These are phyloP conservation scores for Ophiocordyceps australis DNA, from an alignment of 2,329 filamentous ascomycete genomes.

Conservation along the genomic window DNA sequence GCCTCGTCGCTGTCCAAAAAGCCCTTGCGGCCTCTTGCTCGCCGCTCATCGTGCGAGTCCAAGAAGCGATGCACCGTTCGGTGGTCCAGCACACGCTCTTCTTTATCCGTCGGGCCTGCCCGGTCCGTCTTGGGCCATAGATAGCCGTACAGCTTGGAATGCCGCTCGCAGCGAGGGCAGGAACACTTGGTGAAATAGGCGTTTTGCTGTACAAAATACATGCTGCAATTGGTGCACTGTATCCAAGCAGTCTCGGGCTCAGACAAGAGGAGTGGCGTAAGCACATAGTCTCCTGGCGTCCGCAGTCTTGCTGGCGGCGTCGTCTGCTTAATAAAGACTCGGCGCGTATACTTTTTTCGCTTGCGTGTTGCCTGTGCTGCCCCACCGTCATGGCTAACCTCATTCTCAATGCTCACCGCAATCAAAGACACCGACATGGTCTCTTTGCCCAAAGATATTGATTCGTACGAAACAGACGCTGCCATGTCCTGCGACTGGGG, in stretches of 20 bases:
- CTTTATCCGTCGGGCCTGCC: conserved; percentile 54
- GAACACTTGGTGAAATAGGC: conserved; percentile 73
- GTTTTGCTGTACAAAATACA: conserved; percentile 72
- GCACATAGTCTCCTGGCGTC: conserved; percentile 61
- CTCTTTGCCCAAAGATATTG: too few species aligned
- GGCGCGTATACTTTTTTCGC: conserved; percentile 15
- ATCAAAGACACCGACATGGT: conserved; percentile 1
- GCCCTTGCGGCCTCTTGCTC: conserved; percentile 23
- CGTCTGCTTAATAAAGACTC: conserved; percentile 14
- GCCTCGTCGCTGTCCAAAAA: conserved; percentile 9
- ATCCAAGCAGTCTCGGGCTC: conserved; percentile 71
- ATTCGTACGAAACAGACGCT: conserved; percentile 3
- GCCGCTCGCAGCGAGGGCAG: conserved; percentile 84
- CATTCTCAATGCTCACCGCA: conserved; percentile 11
- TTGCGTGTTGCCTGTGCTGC: conserved; percentile 5
- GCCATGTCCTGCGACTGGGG: conserved; percentile 3
- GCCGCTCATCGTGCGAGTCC: conserved; percentile 47
- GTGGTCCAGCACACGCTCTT: conserved; percentile 62
- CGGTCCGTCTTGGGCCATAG: conserved; percentile 91
- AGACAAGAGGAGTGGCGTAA: conserved; percentile 58
- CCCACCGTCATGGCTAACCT: conserved; percentile 5
- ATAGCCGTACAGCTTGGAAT: conserved; percentile 90
- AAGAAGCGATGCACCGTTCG: conserved; percentile 77
- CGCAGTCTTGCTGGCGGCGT: conserved; percentile 22
- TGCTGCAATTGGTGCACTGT: conserved; percentile 67